Conservation (phyloP, 495 filamentous ascomycete species). For the Talaromyces trachyspermus region DNA sequence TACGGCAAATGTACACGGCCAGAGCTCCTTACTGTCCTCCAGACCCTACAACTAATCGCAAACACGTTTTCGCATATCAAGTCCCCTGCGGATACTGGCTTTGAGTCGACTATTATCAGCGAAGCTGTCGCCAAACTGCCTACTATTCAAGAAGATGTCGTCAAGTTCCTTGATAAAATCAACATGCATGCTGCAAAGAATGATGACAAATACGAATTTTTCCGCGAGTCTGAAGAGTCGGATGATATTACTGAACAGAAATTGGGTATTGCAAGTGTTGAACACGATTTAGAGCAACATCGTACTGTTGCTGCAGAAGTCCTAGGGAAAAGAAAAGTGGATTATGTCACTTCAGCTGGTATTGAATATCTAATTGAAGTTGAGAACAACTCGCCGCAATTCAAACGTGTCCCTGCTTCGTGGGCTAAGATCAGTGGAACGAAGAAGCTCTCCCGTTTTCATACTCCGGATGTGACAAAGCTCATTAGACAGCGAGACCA, state of each 20-base stretch:
- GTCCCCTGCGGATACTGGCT: conserved; percentile 59
- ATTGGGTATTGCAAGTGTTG: conserved; percentile 83
- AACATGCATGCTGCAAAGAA: conserved; percentile 74
- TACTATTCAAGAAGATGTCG: conserved; percentile 61
- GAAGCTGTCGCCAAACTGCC: conserved; percentile 71
- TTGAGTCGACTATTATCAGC: conserved; percentile 62
- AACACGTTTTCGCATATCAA: conserved; percentile 63
- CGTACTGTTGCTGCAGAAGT: conserved; percentile 61
- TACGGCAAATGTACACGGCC: conserved; percentile 92
- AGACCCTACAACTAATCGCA: conserved; percentile 75
- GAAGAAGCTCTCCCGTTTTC: conserved; percentile 86
- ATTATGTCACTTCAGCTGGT: conserved; percentile 73
- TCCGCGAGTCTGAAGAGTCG: conserved; percentile 76
- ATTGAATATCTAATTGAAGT: conserved; percentile 96
- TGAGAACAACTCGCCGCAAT: conserved; percentile 56
- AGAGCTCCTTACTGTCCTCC: conserved; percentile 77
- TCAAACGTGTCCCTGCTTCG: conserved; percentile 82
- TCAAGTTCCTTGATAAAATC: conserved; percentile 72
- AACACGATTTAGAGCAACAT: conserved; percentile 77
- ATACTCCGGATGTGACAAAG: conserved; percentile 81
- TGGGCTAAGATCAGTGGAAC: conserved; percentile 94
- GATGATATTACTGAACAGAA: conserved; percentile 83
- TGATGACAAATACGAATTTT: conserved; percentile 92
- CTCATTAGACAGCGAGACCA: conserved; percentile 87
- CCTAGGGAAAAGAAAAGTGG: conserved; percentile 59